Evolutionary conservation across 805 yeast genomes (phyloP), one percentile per base, ranked within the genome.

Genomic region (Yarrowia sp.): DNA sequence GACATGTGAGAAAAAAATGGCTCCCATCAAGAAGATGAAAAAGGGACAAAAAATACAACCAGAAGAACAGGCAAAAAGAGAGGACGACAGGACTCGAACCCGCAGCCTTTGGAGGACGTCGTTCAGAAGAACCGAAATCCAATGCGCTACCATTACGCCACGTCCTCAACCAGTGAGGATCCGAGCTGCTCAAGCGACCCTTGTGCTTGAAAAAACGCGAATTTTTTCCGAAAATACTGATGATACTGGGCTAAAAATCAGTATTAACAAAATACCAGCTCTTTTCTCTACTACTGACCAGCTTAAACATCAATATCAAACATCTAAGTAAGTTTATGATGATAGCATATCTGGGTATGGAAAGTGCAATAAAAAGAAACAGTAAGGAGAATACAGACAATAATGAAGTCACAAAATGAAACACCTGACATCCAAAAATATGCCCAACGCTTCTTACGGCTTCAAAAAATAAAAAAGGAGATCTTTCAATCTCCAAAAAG

Each of bases 21-120:
- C 50, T 31, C 50, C 50, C 36, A 45, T 45, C 50, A 31, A 10
- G 15, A 22, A 28, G 6, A 45, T 8, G 39, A 47, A 47, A 31
- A 47, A 47, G 4, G 7, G 3, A 15, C 3, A 18, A 45, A 18
- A 32, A 32, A 47, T 32, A 32, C 39, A 1, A 38, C 39, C 28
- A 7, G 39, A 15, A 47, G 4, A 4, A 15, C 11, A 11, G 28
- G 39, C 53, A 47, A 47, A 47, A 47, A 47, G 38, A 28, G 53
- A 47, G 53, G 39, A 47, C 53, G 53, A 47, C 53, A 47, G 53
- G 53, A 47, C 53, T 32, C 53, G 53, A 47, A 47, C 53, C 53
- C 53, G 53, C 53, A 47, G 53, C 53, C 53, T 47, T 47, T 47
- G 53, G 53, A 47, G 53, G 53, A 47, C 53, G 53, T 47, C 53